phyloP scores from a whole-genome alignment of 2,329 filamentous ascomycete genomes.

The Metarhizium sp. region DNA sequence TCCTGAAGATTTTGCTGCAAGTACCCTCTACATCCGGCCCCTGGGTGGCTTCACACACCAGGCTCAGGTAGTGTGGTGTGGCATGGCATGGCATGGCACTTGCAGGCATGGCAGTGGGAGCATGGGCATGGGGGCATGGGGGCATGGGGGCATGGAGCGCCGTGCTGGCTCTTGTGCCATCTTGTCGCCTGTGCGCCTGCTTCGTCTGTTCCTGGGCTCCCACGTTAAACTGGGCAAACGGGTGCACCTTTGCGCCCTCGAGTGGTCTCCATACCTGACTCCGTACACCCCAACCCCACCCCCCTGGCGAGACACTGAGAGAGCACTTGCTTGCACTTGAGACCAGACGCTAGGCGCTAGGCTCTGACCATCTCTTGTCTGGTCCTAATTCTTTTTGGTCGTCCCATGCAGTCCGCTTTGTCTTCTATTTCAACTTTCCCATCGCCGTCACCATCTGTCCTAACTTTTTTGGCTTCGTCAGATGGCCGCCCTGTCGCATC shows the following conservation, averaged over 20 bases:
- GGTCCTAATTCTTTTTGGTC: slow-evolving; percentile 8
- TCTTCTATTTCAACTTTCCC: slow-evolving; percentile 25
- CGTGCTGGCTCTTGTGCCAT: neutral
- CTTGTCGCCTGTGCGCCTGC: neutral
- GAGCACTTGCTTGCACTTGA: neutral
- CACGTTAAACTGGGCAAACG: too few species aligned
- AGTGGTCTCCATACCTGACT: neutral
- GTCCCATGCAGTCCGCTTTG: slow-evolving; percentile 11
- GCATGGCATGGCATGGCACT: neutral
- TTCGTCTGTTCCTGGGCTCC: neutral
- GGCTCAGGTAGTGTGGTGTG: neutral
- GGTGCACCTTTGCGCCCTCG: too few species aligned
- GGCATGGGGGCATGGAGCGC: neutral
- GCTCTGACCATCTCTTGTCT: slow-evolving; percentile 7
- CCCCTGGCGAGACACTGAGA: neutral
- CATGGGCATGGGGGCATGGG: neutral
- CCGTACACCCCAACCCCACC: neutral
- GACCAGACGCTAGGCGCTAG: slow-evolving; percentile 3
- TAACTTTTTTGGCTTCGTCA: slow-evolving; percentile 25
- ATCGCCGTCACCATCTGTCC: slow-evolving; percentile 20
- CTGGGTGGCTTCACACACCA: neutral
- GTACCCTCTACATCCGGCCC: neutral
- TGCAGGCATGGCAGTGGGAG: neutral
- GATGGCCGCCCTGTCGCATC: slow-evolving; percentile 36
- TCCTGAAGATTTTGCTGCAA: neutral